Conservation (phyloP, 495 filamentous ascomycete species). For the Aspergillus cavernicola region DNA sequence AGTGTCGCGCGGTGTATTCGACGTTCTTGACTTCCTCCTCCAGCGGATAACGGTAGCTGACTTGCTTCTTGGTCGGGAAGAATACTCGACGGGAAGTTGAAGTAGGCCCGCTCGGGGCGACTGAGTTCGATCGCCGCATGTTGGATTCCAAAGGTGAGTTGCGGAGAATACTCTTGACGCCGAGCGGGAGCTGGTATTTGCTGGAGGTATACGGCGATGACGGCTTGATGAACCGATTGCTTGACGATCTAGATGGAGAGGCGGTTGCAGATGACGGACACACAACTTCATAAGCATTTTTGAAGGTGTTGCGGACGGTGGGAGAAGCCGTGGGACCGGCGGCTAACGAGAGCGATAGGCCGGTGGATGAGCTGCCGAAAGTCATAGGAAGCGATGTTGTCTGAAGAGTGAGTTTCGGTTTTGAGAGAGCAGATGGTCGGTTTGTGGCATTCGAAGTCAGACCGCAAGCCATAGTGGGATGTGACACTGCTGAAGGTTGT, state of each 20-base stretch:
- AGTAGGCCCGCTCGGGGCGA: constrained; percentile 34
- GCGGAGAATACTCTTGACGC: constrained; percentile 69
- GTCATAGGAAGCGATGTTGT: constrained; percentile 52
- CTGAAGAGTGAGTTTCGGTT: constrained; percentile 79
- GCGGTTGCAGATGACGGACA: constrained; percentile 60
- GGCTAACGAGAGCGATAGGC: constrained; percentile 53
- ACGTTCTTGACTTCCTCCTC: constrained; percentile 54
- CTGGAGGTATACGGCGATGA: constrained; percentile 25
- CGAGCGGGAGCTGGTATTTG: constrained; percentile 60
- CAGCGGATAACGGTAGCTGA: constrained; percentile 49
- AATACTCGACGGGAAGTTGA: constrained; percentile 43
- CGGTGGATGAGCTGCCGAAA: constrained; percentile 53
- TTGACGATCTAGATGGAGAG: constrained; percentile 33
- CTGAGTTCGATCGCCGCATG: constrained; percentile 35
- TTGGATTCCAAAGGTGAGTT: constrained; percentile 60
- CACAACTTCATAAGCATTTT: constrained; percentile 70
- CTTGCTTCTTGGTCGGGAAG: constrained; percentile 56
- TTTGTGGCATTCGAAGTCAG: constrained; percentile 25
- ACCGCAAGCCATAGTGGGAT: constrained; percentile 25
- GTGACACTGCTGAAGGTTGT: constrained; percentile 24
- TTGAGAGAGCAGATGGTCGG: constrained; percentile 45
- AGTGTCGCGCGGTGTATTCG: constrained; percentile 50
- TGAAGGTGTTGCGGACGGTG: constrained; percentile 77
- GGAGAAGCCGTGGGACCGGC: constrained; percentile 64
- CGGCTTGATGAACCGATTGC: constrained; percentile 20